Conservation (phyloP, 331 rosid genomes). For the Quercus phellos region DNA sequence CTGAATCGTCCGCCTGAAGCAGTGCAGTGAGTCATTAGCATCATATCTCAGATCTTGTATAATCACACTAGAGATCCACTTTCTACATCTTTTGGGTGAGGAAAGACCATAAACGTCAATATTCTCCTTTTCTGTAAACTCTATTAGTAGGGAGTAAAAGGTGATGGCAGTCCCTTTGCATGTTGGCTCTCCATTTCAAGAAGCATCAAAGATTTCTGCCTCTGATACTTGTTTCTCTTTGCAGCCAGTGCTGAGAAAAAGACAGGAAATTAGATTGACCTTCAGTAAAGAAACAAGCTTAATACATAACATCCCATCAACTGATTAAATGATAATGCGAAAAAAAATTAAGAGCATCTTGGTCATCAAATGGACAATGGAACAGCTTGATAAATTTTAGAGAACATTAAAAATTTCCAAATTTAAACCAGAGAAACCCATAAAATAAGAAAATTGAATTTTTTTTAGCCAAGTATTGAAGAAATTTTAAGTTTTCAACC, state of each 20-base stretch:
- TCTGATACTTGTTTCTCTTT: constrained; percentile 77
- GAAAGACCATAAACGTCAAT: not conserved
- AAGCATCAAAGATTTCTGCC: constrained; percentile 86
- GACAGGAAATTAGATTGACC: constrained; percentile 2
- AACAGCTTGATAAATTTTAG: too few species aligned
- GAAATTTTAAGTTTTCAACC: too few species aligned
- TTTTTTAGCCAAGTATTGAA: too few species aligned
- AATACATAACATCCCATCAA: not conserved
- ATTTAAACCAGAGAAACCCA: too few species aligned
- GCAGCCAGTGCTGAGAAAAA: constrained; percentile 72
- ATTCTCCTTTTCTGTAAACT: constrained; percentile 3
- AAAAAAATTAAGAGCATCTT: too few species aligned
- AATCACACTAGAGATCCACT: not conserved
- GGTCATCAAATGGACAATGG: too few species aligned
- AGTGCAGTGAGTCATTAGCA: not conserved
- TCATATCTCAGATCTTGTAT: constrained; percentile 1
- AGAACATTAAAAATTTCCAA: too few species aligned
- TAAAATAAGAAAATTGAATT: too few species aligned
- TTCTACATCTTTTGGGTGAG: constrained; percentile 1
- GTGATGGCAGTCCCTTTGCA: constrained; percentile 73
- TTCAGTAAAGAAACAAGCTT: constrained; percentile 4
- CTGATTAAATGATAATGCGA: not conserved
- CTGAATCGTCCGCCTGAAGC: constrained; percentile 11
- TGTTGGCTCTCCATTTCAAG: constrained; percentile 99
- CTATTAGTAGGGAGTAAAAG: constrained; percentile 35